Evolutionary conservation across 805 yeast species (phyloP).

Genomic region (Cyberlindnera suaveolens): DNA sequence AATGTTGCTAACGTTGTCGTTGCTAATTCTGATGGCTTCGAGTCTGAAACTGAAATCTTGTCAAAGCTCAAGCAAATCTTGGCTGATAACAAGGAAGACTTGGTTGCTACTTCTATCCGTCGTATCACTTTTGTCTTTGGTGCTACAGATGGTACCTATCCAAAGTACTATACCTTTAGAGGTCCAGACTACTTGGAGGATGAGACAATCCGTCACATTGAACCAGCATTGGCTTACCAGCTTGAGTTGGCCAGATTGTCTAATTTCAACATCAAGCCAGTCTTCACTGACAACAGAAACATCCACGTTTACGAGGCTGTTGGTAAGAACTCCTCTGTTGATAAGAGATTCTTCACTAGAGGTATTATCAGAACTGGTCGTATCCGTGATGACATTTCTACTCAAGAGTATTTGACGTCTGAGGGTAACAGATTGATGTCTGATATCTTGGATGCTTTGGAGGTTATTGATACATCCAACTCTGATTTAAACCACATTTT

Average conservation of each 20-base stretch:
- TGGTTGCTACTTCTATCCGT: constrained; percentile 70
- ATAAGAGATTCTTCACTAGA: constrained; percentile 93
- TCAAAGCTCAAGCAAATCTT: constrained; percentile 57
- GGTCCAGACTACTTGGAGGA: constrained; percentile 85
- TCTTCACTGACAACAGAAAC: constrained; percentile 93
- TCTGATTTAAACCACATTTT: constrained; percentile 96
- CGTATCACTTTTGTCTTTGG: constrained; percentile 91
- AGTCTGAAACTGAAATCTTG: constrained; percentile 62
- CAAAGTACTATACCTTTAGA: constrained; percentile 92
- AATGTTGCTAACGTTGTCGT: constrained; percentile 84
- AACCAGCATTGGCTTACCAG: constrained; percentile 97
- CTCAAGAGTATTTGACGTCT: constrained; percentile 89
- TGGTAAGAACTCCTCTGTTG: constrained; percentile 89
- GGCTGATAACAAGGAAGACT: constrained; percentile 62
- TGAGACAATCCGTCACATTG: constrained; percentile 92
- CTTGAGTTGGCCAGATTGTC: constrained; percentile 90
- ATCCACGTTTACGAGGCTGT: constrained; percentile 96
- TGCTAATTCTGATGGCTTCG: constrained; percentile 66
- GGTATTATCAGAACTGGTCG: constrained; percentile 96
- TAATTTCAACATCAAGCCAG: constrained; percentile 91
- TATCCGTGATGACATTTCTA: constrained; percentile 86
- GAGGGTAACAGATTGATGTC: constrained; percentile 96
- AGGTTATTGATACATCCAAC: constrained; percentile 88
- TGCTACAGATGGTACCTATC: constrained; percentile 77
- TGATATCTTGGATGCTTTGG: constrained; percentile 91